Evolutionary conservation across 2,329 filamentous ascomycete species (phyloP).

Genomic region (Tolypocladium tundrense): DNA sequence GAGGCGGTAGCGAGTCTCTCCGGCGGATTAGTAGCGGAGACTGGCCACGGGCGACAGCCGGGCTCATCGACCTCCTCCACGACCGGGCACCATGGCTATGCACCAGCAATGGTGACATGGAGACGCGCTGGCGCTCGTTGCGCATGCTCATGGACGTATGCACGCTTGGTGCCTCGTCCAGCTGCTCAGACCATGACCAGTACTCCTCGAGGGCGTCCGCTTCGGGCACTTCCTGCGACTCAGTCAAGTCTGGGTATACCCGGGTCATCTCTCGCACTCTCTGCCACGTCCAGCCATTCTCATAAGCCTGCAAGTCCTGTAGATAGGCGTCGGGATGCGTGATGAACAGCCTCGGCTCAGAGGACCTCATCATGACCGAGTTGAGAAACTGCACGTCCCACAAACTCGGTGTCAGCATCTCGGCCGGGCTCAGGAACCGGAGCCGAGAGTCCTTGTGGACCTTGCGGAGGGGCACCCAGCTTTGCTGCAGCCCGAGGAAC

Average conservation of each 20-base stretch:
- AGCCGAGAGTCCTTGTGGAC: constrained; percentile 63
- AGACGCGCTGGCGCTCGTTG: constrained; percentile 28
- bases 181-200: constrained; percentile 56
- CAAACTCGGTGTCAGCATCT: constrained; percentile 61
- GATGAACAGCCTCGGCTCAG: constrained; percentile 59
- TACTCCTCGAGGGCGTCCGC: constrained; percentile 53
- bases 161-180: constrained; percentile 46
- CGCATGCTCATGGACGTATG: constrained; percentile 32
- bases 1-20: constrained; percentile 33
- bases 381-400: constrained; percentile 65
- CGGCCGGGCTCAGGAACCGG: constrained; percentile 57
- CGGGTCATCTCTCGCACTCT: constrained; percentile 52
- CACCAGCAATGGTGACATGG: constrained; percentile 30
- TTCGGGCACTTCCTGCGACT: constrained; percentile 42
- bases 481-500: constrained; percentile 52
- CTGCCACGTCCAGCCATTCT: constrained; percentile 60
- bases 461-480: constrained; percentile 69
- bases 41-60: constrained; percentile 23
- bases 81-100: constrained; percentile 12
- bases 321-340: constrained; percentile 68
- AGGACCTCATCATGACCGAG: constrained; percentile 63
- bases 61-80: constrained; percentile 19
- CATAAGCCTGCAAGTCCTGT: constrained; percentile 47
- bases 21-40: constrained; percentile 29
- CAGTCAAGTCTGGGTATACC: constrained; percentile 35